phyloP scores from a whole-genome alignment of 768 basidiomycete species.

The Trametes elegans region DNA sequence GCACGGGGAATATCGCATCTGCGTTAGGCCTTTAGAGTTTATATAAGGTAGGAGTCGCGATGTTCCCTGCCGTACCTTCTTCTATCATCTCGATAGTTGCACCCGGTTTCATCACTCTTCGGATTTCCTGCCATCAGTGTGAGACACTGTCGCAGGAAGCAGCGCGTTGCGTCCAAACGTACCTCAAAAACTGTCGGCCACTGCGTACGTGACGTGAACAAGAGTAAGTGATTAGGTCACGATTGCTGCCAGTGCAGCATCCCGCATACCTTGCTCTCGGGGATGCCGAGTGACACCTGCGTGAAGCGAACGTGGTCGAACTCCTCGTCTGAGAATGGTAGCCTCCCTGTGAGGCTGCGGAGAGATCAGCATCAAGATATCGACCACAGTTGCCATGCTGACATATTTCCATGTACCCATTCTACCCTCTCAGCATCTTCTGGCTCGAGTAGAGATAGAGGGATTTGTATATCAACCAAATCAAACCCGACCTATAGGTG shows the following conservation, averaged over 20 bases:
- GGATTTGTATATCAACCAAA: slow-evolving; percentile 70
- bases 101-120: slow-evolving; percentile 64
- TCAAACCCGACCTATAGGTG: slow-evolving; percentile 70
- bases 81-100: slow-evolving; percentile 72
- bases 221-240: not conserved
- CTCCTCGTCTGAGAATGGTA: slow-evolving; percentile 80
- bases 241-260: not conserved
- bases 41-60: too few species aligned
- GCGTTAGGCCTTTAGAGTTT: too few species aligned
- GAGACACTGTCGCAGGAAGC: not conserved
- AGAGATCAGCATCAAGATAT: not conserved
- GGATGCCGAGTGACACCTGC: slow-evolving; percentile 43
- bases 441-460: slow-evolving; percentile 48
- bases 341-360: slow-evolving; percentile 64
- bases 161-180: slow-evolving; percentile 14
- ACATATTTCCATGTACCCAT: slow-evolving; percentile 83
- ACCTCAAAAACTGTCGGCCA: slow-evolving; percentile 71
- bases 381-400: slow-evolving; percentile 24
- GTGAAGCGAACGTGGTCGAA: slow-evolving; percentile 75
- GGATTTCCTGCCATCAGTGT: slow-evolving; percentile 54
- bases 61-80: slow-evolving; percentile 71
- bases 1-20: slow-evolving; percentile 73
- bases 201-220: slow-evolving; percentile 32
- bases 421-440: slow-evolving; percentile 54
- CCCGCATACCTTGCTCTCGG: slow-evolving; percentile 61